Evolutionary conservation across 768 basidiomycete genomes (phyloP).

Genomic region (Boletus rubropictus): DNA sequence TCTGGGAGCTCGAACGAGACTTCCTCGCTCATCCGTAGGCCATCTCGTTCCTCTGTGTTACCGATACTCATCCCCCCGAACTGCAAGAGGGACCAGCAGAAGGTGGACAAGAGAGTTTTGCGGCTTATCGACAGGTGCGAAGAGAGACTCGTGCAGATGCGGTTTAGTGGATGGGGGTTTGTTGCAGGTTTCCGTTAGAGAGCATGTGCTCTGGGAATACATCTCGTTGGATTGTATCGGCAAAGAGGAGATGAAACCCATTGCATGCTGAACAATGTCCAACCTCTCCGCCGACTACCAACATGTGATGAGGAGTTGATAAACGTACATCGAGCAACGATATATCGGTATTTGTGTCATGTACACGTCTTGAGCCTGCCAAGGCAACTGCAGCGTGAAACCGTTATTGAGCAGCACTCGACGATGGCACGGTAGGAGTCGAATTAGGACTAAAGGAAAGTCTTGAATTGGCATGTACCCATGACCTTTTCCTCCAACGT

Average conservation of each 20-base stretch:
- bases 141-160: not conserved
- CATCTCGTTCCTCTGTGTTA: too few species aligned
- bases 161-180: not conserved
- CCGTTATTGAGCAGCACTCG: not conserved
- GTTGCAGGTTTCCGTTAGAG: not conserved
- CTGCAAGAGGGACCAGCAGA: constrained; percentile 38
- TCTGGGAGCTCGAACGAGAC: too few species aligned
- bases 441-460: too few species aligned
- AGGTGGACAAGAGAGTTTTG: constrained; percentile 26
- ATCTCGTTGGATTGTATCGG: too few species aligned
- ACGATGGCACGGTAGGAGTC: not conserved
- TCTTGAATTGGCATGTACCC: not conserved
- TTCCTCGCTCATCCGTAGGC: too few species aligned
- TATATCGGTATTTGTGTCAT: not conserved
- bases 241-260: too few species aligned
- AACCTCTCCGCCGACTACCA: not conserved
- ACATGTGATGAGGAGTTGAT: not conserved
- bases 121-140: constrained; percentile 13
- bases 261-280: too few species aligned
- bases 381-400: not conserved
- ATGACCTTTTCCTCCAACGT: not conserved
- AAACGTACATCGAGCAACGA: not conserved
- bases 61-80: constrained; percentile 27
- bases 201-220: not conserved
- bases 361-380: not conserved